phyloP scores from a whole-genome alignment of 768 basidiomycete species.

The Amanita muscaria region DNA sequence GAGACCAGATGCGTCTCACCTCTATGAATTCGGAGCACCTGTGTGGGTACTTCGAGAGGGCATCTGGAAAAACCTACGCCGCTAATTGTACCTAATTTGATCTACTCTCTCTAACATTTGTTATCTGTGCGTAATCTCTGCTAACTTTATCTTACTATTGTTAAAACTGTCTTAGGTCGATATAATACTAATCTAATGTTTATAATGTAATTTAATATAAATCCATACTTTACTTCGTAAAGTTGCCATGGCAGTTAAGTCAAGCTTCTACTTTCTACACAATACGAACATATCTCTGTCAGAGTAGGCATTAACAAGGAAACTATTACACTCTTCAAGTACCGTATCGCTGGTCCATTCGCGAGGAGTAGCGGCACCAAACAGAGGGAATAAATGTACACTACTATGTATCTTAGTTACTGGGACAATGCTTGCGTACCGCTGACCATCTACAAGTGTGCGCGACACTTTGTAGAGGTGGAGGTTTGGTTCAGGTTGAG shows the following conservation, averaged over 20 bases:
- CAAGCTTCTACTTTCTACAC: too few species aligned
- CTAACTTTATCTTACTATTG: too few species aligned
- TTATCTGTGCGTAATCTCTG: too few species aligned
- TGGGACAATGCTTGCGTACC: slow-evolving; percentile 18
- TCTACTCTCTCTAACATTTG: too few species aligned
- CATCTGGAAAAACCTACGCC: too few species aligned
- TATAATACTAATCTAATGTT: too few species aligned
- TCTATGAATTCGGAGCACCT: slow-evolving; percentile 16
- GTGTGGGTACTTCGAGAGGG: neutral
- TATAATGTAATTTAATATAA: too few species aligned
- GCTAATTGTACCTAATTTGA: too few species aligned
- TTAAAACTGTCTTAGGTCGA: too few species aligned
- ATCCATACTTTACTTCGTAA: too few species aligned
- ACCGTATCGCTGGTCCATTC: slow-evolving; percentile 6
- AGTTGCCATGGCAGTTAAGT: too few species aligned
- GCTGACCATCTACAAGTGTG: slow-evolving; percentile 3
- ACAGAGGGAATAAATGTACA: slow-evolving; percentile 18
- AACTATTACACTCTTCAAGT: neutral
- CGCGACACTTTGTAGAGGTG: slow-evolving; percentile 13
- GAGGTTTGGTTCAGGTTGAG: slow-evolving; percentile 10
- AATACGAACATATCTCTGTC: too few species aligned
- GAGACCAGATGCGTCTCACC: slow-evolving; percentile 17
- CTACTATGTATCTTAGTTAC: slow-evolving; percentile 18
- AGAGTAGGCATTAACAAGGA: slow-evolving; percentile 2
- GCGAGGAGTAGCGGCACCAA: neutral